Evolutionary conservation across 2,329 filamentous ascomycete genomes (phyloP).

Genomic region (Venturia nashicola): DNA sequence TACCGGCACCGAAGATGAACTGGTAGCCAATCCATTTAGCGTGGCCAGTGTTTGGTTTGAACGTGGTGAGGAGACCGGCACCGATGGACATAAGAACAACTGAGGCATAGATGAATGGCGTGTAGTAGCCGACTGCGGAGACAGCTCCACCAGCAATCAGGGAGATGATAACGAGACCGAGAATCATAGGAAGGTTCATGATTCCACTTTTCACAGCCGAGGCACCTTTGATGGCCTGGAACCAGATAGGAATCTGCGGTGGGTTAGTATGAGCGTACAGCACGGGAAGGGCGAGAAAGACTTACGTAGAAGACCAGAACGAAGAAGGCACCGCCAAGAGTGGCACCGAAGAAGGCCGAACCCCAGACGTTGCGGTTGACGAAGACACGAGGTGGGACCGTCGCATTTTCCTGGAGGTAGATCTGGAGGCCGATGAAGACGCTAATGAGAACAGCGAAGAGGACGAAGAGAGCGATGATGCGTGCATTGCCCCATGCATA

Average conservation of each 20-base stretch:
- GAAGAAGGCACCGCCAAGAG: slow-evolving; percentile 32
- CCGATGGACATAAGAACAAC: slow-evolving; percentile 32
- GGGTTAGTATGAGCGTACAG: background rate
- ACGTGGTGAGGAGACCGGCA: slow-evolving; percentile 32
- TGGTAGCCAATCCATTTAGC: slow-evolving; percentile 28
- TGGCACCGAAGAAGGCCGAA: slow-evolving; percentile 27
- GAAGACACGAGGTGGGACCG: slow-evolving; percentile 34
- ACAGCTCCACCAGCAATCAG: slow-evolving; percentile 27
- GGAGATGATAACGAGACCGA: slow-evolving; percentile 32
- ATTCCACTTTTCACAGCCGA: slow-evolving; percentile 35
- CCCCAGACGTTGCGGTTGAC: slow-evolving; percentile 32
- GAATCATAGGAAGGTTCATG: slow-evolving; percentile 34
- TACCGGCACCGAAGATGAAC: slow-evolving; percentile 25
- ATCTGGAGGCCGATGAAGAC: slow-evolving; percentile 31
- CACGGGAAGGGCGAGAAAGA: background rate
- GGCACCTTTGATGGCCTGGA: slow-evolving; percentile 36
- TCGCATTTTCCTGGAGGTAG: slow-evolving; percentile 32
- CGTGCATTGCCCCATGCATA: slow-evolving; percentile 32
- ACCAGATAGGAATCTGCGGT: slow-evolving; percentile 29
- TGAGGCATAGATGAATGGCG: slow-evolving; percentile 33
- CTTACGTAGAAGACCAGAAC: slow-evolving; percentile 29
- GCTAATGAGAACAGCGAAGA: slow-evolving; percentile 30
- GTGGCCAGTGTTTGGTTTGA: slow-evolving; percentile 25
- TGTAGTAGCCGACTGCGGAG: slow-evolving; percentile 35
- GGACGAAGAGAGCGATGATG: slow-evolving; percentile 34